Base-by-base conservation (phyloP, 2,329 filamentous ascomycete genomes). In the Xylariaceae sp. region DNA sequence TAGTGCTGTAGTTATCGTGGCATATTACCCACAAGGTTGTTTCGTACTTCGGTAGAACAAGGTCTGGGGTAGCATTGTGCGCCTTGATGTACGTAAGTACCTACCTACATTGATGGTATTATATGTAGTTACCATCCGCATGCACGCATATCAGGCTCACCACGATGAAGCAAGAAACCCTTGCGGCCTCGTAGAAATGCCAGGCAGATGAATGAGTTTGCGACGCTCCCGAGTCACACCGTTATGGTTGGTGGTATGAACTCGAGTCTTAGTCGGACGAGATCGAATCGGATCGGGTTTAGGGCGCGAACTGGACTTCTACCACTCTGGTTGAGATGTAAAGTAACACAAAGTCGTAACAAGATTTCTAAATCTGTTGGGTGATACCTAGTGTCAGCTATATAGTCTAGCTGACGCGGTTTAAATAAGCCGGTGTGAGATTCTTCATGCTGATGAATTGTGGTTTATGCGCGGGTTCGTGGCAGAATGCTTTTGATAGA, bases 391-490 rank as follows among this genome's bases (percentile, higher is more conserved):
- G 41, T 53, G 47, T 37, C 47, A 37, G 32, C 7, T 37, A 37
- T 37, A 37, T 37, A 37, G 58, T 60, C 61, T 67, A 65, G 62
- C 61, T 64, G 63, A 63, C 61, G 56, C 60, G 57, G 54, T 62
- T 59, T 63, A 61, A 65, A 65, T 54, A 50, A 61, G 42, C 62
- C 65, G 66, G 67, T 69, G 67, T 68, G 63, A 69, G 67, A 69
- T 62, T 66, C 57, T 62, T 37, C 32, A 37, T 37, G 32, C 32
- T 37, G 52, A 60, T 61, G 64, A 63, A 53, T 50, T 52, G 42
- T 48, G 48, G 52, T 32, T 48, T 54, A 37, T 37, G 32, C 32
- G 32, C 12, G 32, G 14, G 32, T 3, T 37, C 12, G 14, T 37
- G 14, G 23, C 41, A 40, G 40, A 49, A 21, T 32, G 32, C 48